Evolutionary conservation across 2,329 filamentous ascomycete genomes (phyloP).

Genomic region (Dothistroma pini): DNA sequence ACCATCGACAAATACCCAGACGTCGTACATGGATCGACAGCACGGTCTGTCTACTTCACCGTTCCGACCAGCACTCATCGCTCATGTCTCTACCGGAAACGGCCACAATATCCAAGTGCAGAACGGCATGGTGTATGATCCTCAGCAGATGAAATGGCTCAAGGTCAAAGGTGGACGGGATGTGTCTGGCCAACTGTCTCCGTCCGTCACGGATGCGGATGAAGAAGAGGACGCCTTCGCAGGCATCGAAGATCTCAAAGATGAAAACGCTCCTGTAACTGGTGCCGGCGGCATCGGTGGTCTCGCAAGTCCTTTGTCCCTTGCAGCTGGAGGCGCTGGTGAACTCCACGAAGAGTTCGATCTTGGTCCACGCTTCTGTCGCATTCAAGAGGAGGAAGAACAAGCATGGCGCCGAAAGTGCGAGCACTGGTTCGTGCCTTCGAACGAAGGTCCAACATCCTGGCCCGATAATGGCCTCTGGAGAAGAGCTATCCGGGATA

Average conservation of each 20-base stretch:
- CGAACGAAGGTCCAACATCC: conserved; percentile 47
- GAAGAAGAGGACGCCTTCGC: conserved; percentile 93
- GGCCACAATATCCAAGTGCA: conserved; percentile 86
- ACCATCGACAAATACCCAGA: conserved; percentile 28
- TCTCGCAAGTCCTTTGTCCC: conserved; percentile 30
- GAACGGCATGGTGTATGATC: conserved; percentile 98
- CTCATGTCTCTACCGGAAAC: conserved; percentile 67
- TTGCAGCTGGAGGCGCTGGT: conserved; percentile 60
- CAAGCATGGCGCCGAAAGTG: conserved; percentile 86
- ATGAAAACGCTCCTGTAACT: conserved; percentile 43
- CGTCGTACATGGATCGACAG: conserved; percentile 35
- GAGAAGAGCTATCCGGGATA: conserved; percentile 28
- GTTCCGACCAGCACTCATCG: conserved; percentile 74
- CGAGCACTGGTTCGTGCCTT: conserved; percentile 71
- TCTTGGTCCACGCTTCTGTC: conserved; percentile 89
- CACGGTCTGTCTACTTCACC: conserved; percentile 38
- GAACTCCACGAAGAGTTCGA: conserved; percentile 92
- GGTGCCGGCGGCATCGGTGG: conserved; percentile 22
- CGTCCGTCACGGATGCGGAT: conserved; percentile 66
- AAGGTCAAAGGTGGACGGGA: conserved; percentile 52
- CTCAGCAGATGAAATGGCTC: conserved; percentile 95
- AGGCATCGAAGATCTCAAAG: conserved; percentile 87
- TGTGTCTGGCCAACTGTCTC: conserved; percentile 36
- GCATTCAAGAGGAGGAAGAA: conserved; percentile 86
- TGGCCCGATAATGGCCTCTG: conserved; percentile 73